Evolutionary conservation across 192 early-diverging fungal genomes (phyloP).

Genomic region (Entomortierella chlamydospora): DNA sequence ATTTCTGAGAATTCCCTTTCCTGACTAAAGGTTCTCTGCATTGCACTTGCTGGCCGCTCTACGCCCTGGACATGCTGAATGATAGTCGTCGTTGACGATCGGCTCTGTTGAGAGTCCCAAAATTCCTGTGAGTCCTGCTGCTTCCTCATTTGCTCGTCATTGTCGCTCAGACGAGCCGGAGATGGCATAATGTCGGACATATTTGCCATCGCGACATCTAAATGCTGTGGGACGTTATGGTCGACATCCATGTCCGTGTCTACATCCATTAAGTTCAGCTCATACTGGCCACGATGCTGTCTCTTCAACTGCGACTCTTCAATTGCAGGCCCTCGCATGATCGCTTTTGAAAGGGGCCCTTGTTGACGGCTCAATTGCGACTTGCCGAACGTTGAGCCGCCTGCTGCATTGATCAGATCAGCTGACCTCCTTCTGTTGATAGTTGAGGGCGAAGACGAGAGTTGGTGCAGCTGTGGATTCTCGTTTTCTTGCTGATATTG

Average conservation of each 20-base stretch:
- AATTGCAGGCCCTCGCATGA: not conserved
- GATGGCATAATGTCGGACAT: slow-evolving; percentile 12
- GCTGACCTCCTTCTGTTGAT: slow-evolving; percentile 23
- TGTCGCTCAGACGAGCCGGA: not conserved
- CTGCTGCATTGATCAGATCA: slow-evolving; percentile 19
- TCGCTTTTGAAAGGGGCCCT: not conserved
- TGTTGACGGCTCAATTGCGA: slow-evolving; percentile 8
- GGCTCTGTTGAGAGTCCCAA: slow-evolving; percentile 2
- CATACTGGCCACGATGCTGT: slow-evolving; percentile 1
- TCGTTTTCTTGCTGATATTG: not conserved
- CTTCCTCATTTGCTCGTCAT: not conserved
- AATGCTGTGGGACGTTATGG: slow-evolving; percentile 19
- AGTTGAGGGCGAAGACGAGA: slow-evolving; percentile 6
- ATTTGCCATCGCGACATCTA: slow-evolving; percentile 20
- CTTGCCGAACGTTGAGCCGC: slow-evolving; percentile 23
- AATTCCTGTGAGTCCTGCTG: not conserved
- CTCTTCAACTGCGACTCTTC: slow-evolving; percentile 5
- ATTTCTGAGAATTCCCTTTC: slow-evolving; percentile 31
- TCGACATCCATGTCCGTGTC: slow-evolving; percentile 36
- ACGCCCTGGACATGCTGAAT: slow-evolving; percentile 38
- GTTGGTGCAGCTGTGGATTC: slow-evolving; percentile 1
- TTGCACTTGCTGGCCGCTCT: slow-evolving; percentile 40
- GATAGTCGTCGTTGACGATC: not conserved
- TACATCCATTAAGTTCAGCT: slow-evolving; percentile 1
- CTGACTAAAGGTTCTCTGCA: slow-evolving; percentile 37